Evolutionary conservation across 1,284 basidiomycete genomes (phyloP).

Genomic region (Ustilago trichophora): DNA sequence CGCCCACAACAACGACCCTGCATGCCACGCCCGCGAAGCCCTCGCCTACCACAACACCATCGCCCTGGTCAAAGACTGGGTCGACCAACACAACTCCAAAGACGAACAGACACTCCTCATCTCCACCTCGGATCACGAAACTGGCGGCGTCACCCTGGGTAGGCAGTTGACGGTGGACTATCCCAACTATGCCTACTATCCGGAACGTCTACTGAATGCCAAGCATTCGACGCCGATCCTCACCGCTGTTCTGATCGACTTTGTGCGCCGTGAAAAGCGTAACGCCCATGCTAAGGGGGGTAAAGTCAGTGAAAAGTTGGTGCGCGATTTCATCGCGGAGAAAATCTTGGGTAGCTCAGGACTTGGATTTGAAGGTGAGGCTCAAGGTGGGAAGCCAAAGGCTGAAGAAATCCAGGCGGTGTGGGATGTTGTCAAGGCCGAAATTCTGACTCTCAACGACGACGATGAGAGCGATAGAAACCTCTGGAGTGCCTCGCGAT

Average conservation of each 20-base stretch:
- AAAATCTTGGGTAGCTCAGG: conserved; percentile 46
- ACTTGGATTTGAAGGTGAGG: conserved; percentile 10
- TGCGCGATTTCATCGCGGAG: conserved; percentile 33
- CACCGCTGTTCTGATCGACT: conserved; percentile 49
- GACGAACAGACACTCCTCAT: conserved; percentile 64
- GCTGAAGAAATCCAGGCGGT: conserved; percentile 60
- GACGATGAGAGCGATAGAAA: background rate
- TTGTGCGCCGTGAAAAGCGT: conserved; percentile 20
- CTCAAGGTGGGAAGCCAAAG: conserved; percentile 34
- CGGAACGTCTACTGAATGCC: conserved; percentile 63
- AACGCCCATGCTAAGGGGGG: conserved; percentile 1
- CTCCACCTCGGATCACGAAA: conserved; percentile 68
- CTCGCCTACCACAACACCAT: conserved; percentile 67
- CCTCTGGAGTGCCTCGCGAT: background rate
- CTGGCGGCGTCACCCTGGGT: conserved; percentile 67
- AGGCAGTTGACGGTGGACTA: conserved; percentile 60
- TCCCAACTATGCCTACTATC: conserved; percentile 67
- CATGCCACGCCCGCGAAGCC: conserved; percentile 63
- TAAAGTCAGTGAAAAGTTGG: conserved; percentile 10
- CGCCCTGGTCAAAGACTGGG: conserved; percentile 59
- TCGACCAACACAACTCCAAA: conserved; percentile 56
- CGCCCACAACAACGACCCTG: conserved; percentile 58
- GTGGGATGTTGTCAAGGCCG: conserved; percentile 32
- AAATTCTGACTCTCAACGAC: conserved; percentile 9
- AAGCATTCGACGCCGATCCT: conserved; percentile 65